Conservation (phyloP, 331 rosid species). For the Prunus yedoensis region DNA sequence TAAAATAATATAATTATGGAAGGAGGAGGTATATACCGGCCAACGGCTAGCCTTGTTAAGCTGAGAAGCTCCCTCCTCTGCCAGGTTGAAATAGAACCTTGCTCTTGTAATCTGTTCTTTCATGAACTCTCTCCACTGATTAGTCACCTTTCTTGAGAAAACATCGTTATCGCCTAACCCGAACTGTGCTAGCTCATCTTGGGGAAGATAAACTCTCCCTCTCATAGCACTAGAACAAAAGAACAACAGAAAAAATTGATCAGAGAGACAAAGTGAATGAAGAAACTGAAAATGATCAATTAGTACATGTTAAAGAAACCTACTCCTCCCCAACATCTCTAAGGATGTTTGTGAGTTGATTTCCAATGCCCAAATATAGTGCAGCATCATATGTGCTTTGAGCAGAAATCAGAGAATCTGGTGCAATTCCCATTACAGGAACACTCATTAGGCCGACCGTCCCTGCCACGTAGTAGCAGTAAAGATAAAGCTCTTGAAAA, state of each 20-base stretch:
- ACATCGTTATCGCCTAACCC: conserved; percentile 63
- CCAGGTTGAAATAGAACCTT: conserved; percentile 63
- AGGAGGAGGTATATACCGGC: conserved; percentile 51
- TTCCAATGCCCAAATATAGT: conserved; percentile 75
- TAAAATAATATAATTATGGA: background rate
- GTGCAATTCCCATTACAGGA: conserved; percentile 80
- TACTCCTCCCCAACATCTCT: conserved; percentile 97
- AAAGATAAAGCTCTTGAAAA: conserved; percentile 76
- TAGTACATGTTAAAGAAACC: conserved; percentile 13
- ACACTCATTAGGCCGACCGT: conserved; percentile 90
- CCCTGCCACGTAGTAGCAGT: conserved; percentile 91
- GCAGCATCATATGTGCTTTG: conserved; percentile 61
- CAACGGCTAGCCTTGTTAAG: conserved; percentile 86
- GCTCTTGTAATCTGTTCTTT: conserved; percentile 78
- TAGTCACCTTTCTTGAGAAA: conserved; percentile 57
- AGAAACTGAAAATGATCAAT: background rate
- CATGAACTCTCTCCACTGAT: conserved; percentile 77
- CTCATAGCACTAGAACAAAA: conserved; percentile 56
- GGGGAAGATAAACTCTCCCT: conserved; percentile 89
- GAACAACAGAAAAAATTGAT: background rate
- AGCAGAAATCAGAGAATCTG: conserved; percentile 51
- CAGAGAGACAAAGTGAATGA: background rate
- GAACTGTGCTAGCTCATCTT: conserved; percentile 85
- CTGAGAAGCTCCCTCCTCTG: conserved; percentile 83
- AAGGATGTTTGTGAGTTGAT: conserved; percentile 84